Conservation (phyloP, 257 asterid genomes). For the Thymus quinquecostatus region DNA sequence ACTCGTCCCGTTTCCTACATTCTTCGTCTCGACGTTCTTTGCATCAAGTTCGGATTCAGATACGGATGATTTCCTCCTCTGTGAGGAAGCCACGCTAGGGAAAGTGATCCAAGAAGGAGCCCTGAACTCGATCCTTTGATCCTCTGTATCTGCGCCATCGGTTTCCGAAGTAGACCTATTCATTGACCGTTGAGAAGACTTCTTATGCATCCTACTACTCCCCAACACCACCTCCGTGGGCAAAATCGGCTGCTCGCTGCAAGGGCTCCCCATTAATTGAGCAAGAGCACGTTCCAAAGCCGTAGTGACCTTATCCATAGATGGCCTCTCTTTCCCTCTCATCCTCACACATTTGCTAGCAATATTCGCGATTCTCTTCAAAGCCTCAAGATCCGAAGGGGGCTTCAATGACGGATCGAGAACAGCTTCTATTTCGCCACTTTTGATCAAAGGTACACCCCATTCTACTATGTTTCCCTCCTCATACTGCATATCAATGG, state of each 20-base stretch:
- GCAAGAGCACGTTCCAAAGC: slow-evolving; percentile 86
- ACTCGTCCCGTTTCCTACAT: slow-evolving; percentile 43
- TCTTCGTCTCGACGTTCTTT: slow-evolving; percentile 52
- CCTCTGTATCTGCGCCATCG: slow-evolving; percentile 69
- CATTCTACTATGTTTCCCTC: slow-evolving; percentile 94
- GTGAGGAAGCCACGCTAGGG: slow-evolving; percentile 93
- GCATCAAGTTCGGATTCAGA: slow-evolving; percentile 82
- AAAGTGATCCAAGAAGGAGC: slow-evolving; percentile 95
- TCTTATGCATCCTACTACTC: slow-evolving; percentile 88
- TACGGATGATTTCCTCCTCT: slow-evolving; percentile 77
- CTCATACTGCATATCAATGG: slow-evolving; percentile 87
- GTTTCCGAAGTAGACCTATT: slow-evolving; percentile 77
- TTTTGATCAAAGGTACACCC: slow-evolving; percentile 88
- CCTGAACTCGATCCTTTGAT: slow-evolving; percentile 72
- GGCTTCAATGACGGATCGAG: slow-evolving; percentile 68
- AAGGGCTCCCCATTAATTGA: slow-evolving; percentile 80
- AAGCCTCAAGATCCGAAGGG: slow-evolving; percentile 71
- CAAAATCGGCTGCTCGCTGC: slow-evolving; percentile 85
- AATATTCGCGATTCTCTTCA: slow-evolving; percentile 69
- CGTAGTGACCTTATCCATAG: slow-evolving; percentile 92
- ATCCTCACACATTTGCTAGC: slow-evolving; percentile 89
- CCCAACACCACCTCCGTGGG: slow-evolving; percentile 94
- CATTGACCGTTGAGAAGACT: slow-evolving; percentile 72
- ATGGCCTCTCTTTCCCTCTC: slow-evolving; percentile 96
- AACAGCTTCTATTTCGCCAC: slow-evolving; percentile 60